phyloP scores from a whole-genome alignment of 2,329 filamentous ascomycete species.

The Alternaria ventricosa region DNA sequence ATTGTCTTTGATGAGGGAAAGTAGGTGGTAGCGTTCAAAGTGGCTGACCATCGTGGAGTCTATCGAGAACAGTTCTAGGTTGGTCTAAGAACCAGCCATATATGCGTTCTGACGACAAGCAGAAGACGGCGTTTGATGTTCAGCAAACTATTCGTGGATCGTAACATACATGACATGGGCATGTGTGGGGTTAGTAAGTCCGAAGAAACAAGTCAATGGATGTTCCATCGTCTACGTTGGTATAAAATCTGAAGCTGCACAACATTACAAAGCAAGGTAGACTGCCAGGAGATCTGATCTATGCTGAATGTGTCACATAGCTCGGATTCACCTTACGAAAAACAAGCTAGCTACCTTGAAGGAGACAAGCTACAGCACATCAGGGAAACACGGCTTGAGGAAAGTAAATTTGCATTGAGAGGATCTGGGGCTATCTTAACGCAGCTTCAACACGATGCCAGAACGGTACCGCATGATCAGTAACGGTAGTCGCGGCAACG shows the following conservation, averaged over 20 bases:
- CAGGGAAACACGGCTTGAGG: neutral
- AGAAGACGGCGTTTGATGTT: neutral
- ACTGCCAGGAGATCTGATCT: no score
- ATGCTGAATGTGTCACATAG: neutral
- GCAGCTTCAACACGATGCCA: neutral
- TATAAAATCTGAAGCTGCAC: no score
- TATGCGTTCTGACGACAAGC: neutral
- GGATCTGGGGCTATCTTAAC: neutral
- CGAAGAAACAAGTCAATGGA: neutral
- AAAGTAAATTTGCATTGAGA: slow-evolving; percentile 18
- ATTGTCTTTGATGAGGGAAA: neutral
- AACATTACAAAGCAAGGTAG: no score
- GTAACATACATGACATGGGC: neutral
- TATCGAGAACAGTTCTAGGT: neutral
- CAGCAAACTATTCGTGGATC: neutral
- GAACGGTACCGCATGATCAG: neutral
- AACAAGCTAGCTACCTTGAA: neutral
- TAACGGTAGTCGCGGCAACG: neutral
- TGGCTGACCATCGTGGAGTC: neutral
- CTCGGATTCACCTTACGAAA: neutral
- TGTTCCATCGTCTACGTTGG: neutral
- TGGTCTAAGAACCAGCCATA: neutral
- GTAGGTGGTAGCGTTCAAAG: neutral
- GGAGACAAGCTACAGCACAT: neutral
- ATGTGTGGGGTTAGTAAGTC: neutral